These are phyloP conservation scores for Stephanodiscus triporus DNA, from an alignment of 108 stramenopile genomes.

Conservation along the genomic window DNA sequence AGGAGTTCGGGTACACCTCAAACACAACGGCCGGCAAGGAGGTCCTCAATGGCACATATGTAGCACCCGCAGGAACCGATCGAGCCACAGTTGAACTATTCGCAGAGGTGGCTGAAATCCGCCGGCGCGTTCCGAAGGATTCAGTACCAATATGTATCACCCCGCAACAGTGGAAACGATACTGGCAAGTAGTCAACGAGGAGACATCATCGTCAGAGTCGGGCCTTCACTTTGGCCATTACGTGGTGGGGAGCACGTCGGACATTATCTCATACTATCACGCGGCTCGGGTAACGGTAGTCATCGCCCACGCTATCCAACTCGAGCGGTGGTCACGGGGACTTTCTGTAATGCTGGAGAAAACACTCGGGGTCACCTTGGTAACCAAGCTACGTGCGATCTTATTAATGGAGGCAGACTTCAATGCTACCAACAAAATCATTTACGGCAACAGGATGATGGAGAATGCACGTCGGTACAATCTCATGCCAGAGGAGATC, in stretches of 20 bases:
- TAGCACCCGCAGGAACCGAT: too few relatives aligned
- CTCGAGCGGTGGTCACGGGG: neutral
- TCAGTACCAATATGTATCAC: neutral
- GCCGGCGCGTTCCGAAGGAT: neutral
- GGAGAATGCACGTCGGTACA: neutral
- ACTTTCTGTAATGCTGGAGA: neutral
- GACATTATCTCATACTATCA: conserved; percentile 4
- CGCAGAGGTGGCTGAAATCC: neutral
- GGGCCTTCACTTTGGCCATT: neutral
- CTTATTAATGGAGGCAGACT: conserved; percentile 17
- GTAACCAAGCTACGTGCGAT: conserved; percentile 15
- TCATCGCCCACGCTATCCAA: neutral
- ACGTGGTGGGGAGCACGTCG: neutral
- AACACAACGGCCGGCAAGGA: too few relatives aligned
- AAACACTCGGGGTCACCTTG: neutral
- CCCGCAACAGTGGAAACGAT: neutral
- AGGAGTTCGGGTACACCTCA: too few relatives aligned
- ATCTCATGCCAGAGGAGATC: conserved; percentile 11
- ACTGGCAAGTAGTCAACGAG: neutral
- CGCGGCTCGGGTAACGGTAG: neutral
- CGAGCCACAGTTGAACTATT: too few relatives aligned
- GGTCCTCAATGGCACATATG: too few relatives aligned
- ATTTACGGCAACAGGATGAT: conserved; percentile 7
- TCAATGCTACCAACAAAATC: neutral
- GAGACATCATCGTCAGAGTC: conserved; percentile 8